A percentile compares a stretch with the other conserved stretches of the same genome.
Evolutionary conservation across 2,329 filamentous ascomycete species (phyloP).

Genomic region (Colletotrichum sublineola): DNA sequence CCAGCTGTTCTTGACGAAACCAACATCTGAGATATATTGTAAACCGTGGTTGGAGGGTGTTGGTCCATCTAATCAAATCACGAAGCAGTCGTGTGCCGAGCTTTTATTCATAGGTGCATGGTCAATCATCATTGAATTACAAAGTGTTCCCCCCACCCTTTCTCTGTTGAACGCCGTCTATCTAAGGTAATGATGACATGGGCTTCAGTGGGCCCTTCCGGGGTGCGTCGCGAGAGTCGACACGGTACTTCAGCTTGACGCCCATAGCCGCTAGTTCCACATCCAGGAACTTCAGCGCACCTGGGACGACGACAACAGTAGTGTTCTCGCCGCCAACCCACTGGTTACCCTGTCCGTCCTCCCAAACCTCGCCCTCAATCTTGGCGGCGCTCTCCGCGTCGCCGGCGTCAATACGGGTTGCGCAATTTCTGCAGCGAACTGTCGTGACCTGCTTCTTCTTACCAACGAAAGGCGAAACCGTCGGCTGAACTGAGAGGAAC

Average conservation of each 20-base stretch:
- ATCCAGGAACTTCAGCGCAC: constrained; percentile 92
- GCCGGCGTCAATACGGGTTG: constrained; percentile 70
- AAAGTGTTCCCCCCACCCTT: constrained; percentile 21
- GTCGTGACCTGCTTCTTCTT: constrained; percentile 76
- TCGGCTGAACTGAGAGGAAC: constrained; percentile 89
- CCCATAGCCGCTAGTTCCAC: constrained; percentile 98
- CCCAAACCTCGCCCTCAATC: constrained; percentile 84
- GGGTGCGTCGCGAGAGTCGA: constrained; percentile 74
- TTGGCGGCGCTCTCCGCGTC: constrained; percentile 68
- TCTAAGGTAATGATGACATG: constrained; percentile 46
- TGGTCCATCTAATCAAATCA: neutral
- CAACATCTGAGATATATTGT: neutral
- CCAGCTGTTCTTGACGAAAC: neutral
- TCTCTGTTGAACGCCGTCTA: constrained; percentile 37
- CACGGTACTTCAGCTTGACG: constrained; percentile 87
- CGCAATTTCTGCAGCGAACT: constrained; percentile 85
- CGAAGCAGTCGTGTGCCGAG: neutral
- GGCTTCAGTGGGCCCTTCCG: constrained; percentile 65
- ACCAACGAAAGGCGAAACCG: constrained; percentile 74
- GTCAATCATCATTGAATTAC: constrained; percentile 31
- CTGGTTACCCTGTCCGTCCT: constrained; percentile 86
- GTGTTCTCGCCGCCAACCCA: constrained; percentile 93
- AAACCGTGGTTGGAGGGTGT: no score
- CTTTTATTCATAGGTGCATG: neutral
- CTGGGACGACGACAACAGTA: constrained; percentile 91